Percentiles rank a stretch among this genome's conserved stretches.
These are phyloP conservation scores for Syzygium aromaticum DNA, from an alignment of 345 rosid genomes.

Conservation along the genomic window DNA sequence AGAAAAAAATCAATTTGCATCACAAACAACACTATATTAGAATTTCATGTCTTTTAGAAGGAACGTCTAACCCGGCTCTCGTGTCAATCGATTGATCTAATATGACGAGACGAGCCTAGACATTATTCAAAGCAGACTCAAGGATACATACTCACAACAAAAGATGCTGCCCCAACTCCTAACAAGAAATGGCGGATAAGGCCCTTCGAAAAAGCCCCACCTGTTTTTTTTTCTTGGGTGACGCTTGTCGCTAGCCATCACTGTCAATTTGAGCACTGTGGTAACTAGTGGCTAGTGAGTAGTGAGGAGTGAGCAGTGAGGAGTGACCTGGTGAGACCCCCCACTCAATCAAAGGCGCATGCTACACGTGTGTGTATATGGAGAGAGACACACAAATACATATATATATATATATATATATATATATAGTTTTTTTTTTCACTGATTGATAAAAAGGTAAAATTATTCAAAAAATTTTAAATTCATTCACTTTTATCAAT, in stretches of 20 bases:
- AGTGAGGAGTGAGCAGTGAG: background rate
- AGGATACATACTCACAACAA: background rate
- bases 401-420: too few relatives aligned
- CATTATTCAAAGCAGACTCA: background rate
- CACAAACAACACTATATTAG: background rate
- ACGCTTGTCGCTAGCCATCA: background rate
- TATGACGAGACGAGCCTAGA: background rate
- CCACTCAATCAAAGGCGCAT: background rate
- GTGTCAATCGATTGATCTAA: background rate
- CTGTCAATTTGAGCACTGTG: background rate
- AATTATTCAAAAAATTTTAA: too few relatives aligned
- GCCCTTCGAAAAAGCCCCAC: background rate
- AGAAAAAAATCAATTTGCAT: background rate
- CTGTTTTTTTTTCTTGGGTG: accelerated
- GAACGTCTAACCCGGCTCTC: accelerated
- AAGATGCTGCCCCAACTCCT: background rate
- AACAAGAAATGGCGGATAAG: background rate
- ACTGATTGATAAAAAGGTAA: background rate
- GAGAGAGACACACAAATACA: background rate
- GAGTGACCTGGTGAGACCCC: background rate
- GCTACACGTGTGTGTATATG: background rate
- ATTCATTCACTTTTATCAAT: too few relatives aligned
- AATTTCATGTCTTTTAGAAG: background rate
- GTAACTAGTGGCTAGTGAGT: background rate
- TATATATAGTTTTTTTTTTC: too few relatives aligned